Conservation (phyloP, 371 early-diverging fungal species). For the Circinella umbellata region DNA sequence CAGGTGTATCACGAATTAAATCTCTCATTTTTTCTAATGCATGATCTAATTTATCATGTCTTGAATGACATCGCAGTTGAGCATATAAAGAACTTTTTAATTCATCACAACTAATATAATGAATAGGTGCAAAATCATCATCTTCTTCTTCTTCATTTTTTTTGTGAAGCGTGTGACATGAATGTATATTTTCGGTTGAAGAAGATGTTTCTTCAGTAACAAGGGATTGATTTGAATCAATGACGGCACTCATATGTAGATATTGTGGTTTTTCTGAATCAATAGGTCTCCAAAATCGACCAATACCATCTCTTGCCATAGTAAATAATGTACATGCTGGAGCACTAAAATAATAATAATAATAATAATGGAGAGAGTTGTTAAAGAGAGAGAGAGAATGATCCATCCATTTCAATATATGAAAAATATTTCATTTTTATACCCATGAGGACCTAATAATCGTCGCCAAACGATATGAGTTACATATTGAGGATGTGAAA, state of each 20-base stretch:
- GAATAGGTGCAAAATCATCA: conserved; percentile 56
- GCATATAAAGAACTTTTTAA: conserved; percentile 52
- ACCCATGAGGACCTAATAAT: conserved; percentile 38
- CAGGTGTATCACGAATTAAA: conserved; percentile 75
- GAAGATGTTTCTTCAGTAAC: conserved; percentile 50
- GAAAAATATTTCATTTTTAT: too few relatives aligned
- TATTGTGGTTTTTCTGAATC: conserved; percentile 47
- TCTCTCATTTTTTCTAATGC: conserved; percentile 57
- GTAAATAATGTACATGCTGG: conserved; percentile 69
- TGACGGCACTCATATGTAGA: conserved; percentile 70
- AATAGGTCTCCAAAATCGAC: conserved; percentile 80
- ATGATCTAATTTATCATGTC: conserved; percentile 37
- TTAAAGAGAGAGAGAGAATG: too few relatives aligned
- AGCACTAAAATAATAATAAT: conserved; percentile 8
- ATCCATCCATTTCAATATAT: too few relatives aligned
- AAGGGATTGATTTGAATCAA: conserved; percentile 76
- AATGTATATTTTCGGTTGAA: conserved; percentile 5
- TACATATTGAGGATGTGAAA: conserved; percentile 74
- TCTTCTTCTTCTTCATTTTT: conserved; percentile 16
- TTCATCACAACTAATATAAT: conserved; percentile 71
- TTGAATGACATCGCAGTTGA: conserved; percentile 35
- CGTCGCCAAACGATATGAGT: conserved; percentile 74
- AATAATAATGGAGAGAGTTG: too few relatives aligned
- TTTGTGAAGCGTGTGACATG: not conserved
- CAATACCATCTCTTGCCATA: conserved; percentile 71